These are phyloP conservation scores for Malus sieversii DNA, from an alignment of 306 rosid genomes.

Conservation along the genomic window DNA sequence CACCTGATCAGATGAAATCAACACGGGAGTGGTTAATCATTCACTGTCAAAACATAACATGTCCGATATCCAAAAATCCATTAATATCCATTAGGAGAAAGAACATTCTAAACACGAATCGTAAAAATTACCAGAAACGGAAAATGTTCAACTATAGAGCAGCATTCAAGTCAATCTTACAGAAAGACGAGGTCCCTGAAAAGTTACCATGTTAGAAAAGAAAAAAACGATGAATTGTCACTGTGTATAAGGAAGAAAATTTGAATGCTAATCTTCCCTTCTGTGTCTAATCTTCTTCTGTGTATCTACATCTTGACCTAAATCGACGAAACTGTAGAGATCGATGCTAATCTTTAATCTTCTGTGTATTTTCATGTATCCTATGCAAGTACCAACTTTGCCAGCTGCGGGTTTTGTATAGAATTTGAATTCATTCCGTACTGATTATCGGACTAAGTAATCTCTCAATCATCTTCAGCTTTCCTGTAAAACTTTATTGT, in stretches of 20 bases:
- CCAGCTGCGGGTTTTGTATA: not conserved
- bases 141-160: not conserved
- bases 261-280: not conserved
- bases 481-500: not conserved
- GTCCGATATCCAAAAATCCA: not conserved
- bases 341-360: not conserved
- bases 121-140: not conserved
- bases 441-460: not conserved
- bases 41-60: not conserved
- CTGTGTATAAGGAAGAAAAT: not conserved
- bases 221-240: not conserved
- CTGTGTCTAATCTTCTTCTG: slow-evolving; percentile 1
- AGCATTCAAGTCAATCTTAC: not conserved
- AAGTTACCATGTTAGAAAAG: not conserved
- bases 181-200: not conserved
- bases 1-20: not conserved
- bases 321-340: not conserved
- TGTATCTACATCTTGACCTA: not conserved
- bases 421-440: not conserved
- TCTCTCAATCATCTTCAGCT: not conserved
- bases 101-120: not conserved
- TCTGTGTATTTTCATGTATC: not conserved
- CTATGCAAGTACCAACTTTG: not conserved
- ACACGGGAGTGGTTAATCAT: not conserved
- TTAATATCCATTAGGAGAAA: not conserved